phyloP scores from a whole-genome alignment of 1,284 basidiomycete genomes.

The Ustilago vetiveriae region DNA sequence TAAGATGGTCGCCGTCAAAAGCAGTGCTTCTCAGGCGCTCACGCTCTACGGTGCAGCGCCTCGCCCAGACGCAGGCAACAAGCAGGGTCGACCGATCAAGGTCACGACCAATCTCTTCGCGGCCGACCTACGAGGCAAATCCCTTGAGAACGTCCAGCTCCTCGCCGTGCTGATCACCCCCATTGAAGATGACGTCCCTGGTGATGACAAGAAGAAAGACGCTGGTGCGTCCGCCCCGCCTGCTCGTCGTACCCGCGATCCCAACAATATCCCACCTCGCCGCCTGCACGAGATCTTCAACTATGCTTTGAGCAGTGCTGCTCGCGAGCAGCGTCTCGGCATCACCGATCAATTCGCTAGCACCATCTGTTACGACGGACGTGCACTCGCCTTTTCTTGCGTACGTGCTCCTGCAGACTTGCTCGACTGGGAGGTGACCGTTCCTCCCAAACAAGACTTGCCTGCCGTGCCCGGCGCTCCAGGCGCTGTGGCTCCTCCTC shows the following conservation, averaged over 20 bases:
- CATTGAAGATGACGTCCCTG: conserved; percentile 24
- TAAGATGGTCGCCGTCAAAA: conserved; percentile 14
- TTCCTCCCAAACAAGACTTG: conserved; percentile 34
- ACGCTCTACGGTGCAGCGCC: conserved; percentile 29
- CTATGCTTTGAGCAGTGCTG: conserved; percentile 13
- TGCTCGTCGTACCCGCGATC: not conserved
- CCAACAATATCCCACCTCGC: conserved; percentile 15
- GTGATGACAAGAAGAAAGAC: too few relatives aligned
- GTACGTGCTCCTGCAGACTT: conserved; percentile 5
- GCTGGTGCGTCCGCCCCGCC: not conserved
- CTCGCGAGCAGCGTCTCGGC: conserved; percentile 3
- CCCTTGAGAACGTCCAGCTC: conserved; percentile 16
- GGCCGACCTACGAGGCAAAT: not conserved
- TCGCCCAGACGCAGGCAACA: conserved; percentile 50
- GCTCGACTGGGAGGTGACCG: conserved; percentile 22
- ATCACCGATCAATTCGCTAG: conserved; percentile 28
- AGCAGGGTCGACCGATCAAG: conserved; percentile 24
- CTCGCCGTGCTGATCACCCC: conserved; percentile 42
- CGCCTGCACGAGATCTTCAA: conserved; percentile 21
- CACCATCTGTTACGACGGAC: conserved; percentile 39
- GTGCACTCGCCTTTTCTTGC: conserved; percentile 27
- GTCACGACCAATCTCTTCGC: conserved; percentile 36
- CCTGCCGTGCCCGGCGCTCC: conserved; percentile 21
- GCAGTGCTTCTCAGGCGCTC: conserved; percentile 10
- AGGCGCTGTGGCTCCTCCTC: conserved; percentile 2